Conservation (phyloP, 352 stramenopile species). For the Phytophthora macrochlamydospora region DNA sequence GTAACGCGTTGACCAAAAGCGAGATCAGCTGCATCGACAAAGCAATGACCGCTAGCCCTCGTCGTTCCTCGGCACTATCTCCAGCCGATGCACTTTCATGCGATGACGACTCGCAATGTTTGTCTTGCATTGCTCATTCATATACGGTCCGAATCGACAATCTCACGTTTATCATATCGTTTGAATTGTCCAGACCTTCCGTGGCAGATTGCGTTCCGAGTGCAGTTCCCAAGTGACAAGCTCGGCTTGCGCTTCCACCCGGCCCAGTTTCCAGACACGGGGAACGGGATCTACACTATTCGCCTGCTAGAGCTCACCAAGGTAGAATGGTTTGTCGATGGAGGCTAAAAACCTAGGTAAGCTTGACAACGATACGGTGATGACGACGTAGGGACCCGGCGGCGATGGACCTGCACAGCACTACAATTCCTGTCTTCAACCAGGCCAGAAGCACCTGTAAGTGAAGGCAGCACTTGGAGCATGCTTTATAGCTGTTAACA, state of each 20-base stretch:
- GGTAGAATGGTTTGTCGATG: slow-evolving; percentile 12
- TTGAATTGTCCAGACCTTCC: slow-evolving; percentile 47
- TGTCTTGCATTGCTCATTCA: not conserved
- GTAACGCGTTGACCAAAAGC: slow-evolving; percentile 16
- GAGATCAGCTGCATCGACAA: not conserved
- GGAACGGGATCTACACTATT: slow-evolving; percentile 86
- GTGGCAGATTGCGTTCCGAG: slow-evolving; percentile 85
- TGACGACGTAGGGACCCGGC: slow-evolving; percentile 36
- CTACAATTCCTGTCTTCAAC: slow-evolving; percentile 71
- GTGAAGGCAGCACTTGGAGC: not conserved
- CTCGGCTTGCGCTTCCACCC: slow-evolving; percentile 80
- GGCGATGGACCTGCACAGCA: slow-evolving; percentile 63
- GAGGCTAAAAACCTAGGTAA: too few species aligned
- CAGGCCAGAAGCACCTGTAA: slow-evolving; percentile 67
- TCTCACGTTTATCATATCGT: not conserved
- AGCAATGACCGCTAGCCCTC: slow-evolving; percentile 11
- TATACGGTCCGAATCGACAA: too few species aligned
- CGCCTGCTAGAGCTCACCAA: slow-evolving; percentile 78
- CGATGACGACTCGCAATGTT: slow-evolving; percentile 58
- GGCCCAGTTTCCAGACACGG: slow-evolving; percentile 79
- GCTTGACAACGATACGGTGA: not conserved
- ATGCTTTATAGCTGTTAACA: not conserved
- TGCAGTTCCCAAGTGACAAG: slow-evolving; percentile 84
- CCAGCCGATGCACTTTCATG: slow-evolving; percentile 44
- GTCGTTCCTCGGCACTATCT: slow-evolving; percentile 22